A percentile compares a stretch with the other conserved stretches of the same genome.
These are phyloP conservation scores for Paramecium biaurelia DNA, from an alignment of 73 alveolate species.

Conservation along the genomic window DNA sequence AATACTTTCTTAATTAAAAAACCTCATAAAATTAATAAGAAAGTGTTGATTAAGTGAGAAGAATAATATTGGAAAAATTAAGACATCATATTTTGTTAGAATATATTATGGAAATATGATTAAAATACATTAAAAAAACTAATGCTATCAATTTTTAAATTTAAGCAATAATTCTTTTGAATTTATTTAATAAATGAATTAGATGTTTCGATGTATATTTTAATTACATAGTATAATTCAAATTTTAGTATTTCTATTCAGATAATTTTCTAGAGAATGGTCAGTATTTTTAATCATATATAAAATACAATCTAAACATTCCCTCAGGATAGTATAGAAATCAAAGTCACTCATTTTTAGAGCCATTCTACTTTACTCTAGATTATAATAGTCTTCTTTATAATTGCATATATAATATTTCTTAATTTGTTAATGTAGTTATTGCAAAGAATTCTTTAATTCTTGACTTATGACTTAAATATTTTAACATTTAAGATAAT, in stretches of 20 bases:
- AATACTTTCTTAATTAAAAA: too few relatives aligned
- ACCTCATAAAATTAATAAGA: too few relatives aligned
- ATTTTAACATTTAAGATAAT: neutral
- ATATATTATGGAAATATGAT: too few relatives aligned
- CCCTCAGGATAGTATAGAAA: neutral
- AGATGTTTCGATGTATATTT: neutral
- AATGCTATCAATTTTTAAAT: too few relatives aligned
- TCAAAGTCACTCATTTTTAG: neutral
- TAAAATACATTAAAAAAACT: too few relatives aligned
- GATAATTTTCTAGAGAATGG: neutral
- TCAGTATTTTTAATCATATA: neutral
- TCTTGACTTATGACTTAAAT: neutral
- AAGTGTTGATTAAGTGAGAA: too few relatives aligned
- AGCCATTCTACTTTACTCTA: neutral
- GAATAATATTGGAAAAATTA: too few relatives aligned
- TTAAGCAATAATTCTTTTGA: neutral
- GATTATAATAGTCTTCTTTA: conserved; percentile 18
- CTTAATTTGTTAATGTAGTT: neutral
- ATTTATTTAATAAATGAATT: too few relatives aligned
- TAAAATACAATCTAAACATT: neutral
- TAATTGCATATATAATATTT: neutral
- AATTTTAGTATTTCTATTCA: neutral
- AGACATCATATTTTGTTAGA: too few relatives aligned
- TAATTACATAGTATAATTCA: neutral
- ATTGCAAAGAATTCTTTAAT: conserved; percentile 2